A percentile compares a stretch with the other conserved stretches of the same genome.
Evolutionary conservation across 139 green algal genomes (phyloP).

Genomic region (Picochlorum sp.): DNA sequence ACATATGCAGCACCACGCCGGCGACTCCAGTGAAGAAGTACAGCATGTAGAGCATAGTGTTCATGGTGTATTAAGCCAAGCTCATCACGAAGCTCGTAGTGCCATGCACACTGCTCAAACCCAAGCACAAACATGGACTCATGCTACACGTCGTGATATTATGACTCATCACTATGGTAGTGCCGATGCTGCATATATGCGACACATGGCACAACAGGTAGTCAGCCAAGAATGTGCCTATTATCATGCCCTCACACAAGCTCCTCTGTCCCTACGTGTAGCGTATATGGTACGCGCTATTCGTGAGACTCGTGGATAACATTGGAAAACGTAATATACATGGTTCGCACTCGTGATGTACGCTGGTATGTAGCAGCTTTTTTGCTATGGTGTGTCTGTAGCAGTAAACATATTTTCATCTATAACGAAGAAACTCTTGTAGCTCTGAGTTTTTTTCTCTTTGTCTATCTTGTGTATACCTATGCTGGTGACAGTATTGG

Average conservation of each 20-base stretch:
- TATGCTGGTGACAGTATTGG: constrained; percentile 36
- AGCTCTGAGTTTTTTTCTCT: constrained; percentile 30
- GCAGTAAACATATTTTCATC: constrained; percentile 43
- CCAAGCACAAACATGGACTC: not conserved
- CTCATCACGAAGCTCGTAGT: not conserved
- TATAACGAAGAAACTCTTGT: constrained; percentile 43
- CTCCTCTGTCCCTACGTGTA: not conserved
- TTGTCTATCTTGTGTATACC: constrained; percentile 28
- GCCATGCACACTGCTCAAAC: not conserved
- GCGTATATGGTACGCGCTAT: too few species aligned
- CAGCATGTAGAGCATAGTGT: not conserved
- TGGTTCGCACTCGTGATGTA: not conserved
- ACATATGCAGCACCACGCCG: not conserved
- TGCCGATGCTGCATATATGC: not conserved
- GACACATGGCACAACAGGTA: not conserved
- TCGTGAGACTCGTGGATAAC: too few species aligned
- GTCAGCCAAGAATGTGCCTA: not conserved
- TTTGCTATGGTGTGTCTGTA: constrained; percentile 41
- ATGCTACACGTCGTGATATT: not conserved
- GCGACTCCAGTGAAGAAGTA: not conserved
- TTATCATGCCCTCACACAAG: not conserved
- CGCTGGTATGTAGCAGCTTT: constrained; percentile 25
- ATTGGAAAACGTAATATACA: not conserved
- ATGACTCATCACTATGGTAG: not conserved
- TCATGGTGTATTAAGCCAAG: not conserved